These are phyloP conservation scores for Coccomyxa sp. DNA, from an alignment of 139 green algal species.

Conservation along the genomic window DNA sequence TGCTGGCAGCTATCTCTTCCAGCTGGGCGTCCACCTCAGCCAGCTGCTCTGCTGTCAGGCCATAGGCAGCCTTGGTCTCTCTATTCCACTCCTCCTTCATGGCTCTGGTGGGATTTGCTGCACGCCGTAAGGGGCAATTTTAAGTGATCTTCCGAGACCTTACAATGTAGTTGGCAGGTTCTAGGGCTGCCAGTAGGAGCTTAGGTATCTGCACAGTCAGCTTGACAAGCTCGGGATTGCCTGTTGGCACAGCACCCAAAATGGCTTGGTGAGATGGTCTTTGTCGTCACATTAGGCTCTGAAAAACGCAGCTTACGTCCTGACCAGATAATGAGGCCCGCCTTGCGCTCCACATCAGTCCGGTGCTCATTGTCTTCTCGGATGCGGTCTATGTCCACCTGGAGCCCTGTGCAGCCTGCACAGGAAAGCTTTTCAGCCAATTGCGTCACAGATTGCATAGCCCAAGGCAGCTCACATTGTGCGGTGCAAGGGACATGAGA, in stretches of 20 bases:
- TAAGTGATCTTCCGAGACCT: no score
- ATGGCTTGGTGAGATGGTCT: no score
- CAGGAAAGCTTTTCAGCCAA: no score
- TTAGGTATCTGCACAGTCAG: not conserved
- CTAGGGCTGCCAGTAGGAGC: no score
- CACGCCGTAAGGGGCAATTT: not conserved
- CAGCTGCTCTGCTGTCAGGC: slow-evolving; percentile 46
- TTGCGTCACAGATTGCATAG: no score
- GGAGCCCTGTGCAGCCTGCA: slow-evolving; percentile 60
- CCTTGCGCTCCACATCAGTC: slow-evolving; percentile 62
- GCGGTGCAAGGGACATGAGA: no score
- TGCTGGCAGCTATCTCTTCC: slow-evolving; percentile 28
- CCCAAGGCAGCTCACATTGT: no score
- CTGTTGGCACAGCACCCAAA: no score
- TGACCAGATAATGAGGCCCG: slow-evolving; percentile 79
- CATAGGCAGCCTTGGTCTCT: slow-evolving; percentile 57
- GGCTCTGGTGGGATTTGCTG: slow-evolving; percentile 68
- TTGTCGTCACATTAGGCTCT: no score
- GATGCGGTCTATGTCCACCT: slow-evolving; percentile 78
- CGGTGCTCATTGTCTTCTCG: slow-evolving; percentile 65
- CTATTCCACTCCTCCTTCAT: slow-evolving; percentile 54
- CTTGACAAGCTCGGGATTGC: no score
- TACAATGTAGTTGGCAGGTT: no score
- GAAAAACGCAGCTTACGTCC: slow-evolving; percentile 63
- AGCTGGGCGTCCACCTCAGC: slow-evolving; percentile 44